Evolutionary conservation across 2,329 filamentous ascomycete species (phyloP), one percentile per base, ranked within the genome.

Genomic region (Claviceps pazoutovae): DNA sequence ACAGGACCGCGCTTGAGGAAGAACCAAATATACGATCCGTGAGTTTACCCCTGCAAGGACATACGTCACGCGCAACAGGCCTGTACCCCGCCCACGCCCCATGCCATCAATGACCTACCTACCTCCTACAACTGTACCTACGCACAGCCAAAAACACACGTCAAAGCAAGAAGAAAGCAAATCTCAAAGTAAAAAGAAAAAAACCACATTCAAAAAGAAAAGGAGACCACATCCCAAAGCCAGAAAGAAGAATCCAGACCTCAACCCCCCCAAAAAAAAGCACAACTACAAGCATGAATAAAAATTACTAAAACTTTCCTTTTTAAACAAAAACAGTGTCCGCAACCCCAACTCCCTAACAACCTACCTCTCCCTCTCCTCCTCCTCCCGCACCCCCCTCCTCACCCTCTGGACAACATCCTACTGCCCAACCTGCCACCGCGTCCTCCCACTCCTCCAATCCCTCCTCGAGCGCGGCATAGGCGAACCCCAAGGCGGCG

Each of bases 381-480:
- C 74, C 2, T 75, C 76, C 5, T 68, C 76, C 5, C 69, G 73
- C 44, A 72, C 65, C 2, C 78, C 79, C 2, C 72, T 82, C n/a
- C 60, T 82, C 51, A 80, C 78, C 1, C 66, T 82, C 42, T 83
- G 78, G 79, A 79, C 77, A 0, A 71, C 78, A 0, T 75, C 75
- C 7, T 81, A 73, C 67, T 82, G 79, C 61, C 64, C 71, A 4
- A 74, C 76, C 16, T 82, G 79, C 62, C 70, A 68, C 46, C 61
- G 64, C 36, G 69, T 81, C 23, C 65, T 66, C 4, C 78, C 78
- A 4, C 62, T 79, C 11, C 49, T 82, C 5, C 61, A 61, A 13
- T 66, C 69, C 11, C 68, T 81, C 36, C 62, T 82, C 46, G 68
- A 71, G 57, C 67, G 68, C 3, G 74, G 75, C 48, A 68, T 75